Conservation (phyloP, 495 filamentous ascomycete genomes). For the Lepidopterella palustris region DNA sequence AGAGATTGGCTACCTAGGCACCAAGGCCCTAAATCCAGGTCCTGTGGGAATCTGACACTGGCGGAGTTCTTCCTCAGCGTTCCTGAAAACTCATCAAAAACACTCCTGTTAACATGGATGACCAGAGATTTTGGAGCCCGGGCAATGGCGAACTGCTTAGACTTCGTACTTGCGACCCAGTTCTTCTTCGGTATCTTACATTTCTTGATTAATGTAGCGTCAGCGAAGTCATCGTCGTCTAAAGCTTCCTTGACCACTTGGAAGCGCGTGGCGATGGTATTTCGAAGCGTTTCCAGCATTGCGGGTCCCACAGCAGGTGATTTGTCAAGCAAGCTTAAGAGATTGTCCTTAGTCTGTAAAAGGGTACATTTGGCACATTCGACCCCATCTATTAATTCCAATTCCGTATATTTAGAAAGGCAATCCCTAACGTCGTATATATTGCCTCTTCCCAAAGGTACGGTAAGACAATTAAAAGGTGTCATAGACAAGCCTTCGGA, state of each 20-base stretch:
- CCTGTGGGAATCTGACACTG: conserved; percentile 63
- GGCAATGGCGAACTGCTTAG: conserved; percentile 79
- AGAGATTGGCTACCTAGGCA: conserved; percentile 43
- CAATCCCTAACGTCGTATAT: conserved; percentile 66
- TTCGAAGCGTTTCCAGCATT: conserved; percentile 30
- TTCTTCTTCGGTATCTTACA: conserved; percentile 67
- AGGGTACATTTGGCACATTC: conserved; percentile 91
- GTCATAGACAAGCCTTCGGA: conserved; percentile 81
- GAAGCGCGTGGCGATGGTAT: conserved; percentile 44
- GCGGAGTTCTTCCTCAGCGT: conserved; percentile 76
- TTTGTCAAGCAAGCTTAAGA: conserved; percentile 40
- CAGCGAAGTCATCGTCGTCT: conserved; percentile 72
- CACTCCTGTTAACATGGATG: conserved; percentile 83
- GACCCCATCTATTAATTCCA: conserved; percentile 80
- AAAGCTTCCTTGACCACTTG: conserved; percentile 60
- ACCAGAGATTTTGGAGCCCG: conserved; percentile 71
- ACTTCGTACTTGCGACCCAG: conserved; percentile 68
- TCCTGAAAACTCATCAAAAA: conserved; percentile 78
- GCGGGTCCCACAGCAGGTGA: conserved; percentile 9
- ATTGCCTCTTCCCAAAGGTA: conserved; percentile 55
- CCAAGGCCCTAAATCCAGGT: conserved; percentile 71
- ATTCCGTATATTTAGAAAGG: conserved; percentile 73
- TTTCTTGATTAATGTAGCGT: conserved; percentile 62
- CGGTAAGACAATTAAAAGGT: conserved; percentile 89
- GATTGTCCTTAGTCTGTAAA: conserved; percentile 45